phyloP scores from a whole-genome alignment of 2,329 filamentous ascomycete species.

The Chaetomium globosum region DNA sequence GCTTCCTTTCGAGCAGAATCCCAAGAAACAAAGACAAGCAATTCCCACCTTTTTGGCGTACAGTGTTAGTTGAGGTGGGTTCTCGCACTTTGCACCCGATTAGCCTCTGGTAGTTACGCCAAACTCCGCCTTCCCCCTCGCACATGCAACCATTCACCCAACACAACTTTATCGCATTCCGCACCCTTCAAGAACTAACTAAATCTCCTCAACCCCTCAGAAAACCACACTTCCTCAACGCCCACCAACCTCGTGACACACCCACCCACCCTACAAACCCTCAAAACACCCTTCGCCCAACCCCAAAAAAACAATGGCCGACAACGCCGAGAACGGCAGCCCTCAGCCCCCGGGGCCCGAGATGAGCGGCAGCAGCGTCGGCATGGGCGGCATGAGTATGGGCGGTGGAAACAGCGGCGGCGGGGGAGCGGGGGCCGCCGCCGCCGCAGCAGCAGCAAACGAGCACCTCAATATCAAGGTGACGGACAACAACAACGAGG shows the following conservation, averaged over 20 bases:
- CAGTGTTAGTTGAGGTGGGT: conserved; percentile 3
- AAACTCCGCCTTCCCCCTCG: background rate
- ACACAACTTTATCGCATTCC: background rate
- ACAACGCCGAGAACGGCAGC: conserved; percentile 55
- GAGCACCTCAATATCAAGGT: conserved; percentile 99
- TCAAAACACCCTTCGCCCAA: background rate
- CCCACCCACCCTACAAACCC: conserved; percentile 1
- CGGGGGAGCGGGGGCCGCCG: too few relatives aligned
- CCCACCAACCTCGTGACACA: conserved; percentile 7
- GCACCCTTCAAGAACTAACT: background rate
- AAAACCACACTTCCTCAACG: background rate
- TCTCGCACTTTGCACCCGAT: background rate
- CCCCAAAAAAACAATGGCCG: conserved; percentile 48
- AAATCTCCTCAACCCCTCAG: background rate
- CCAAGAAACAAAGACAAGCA: conserved; percentile 2
- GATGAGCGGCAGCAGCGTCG: conserved; percentile 33
- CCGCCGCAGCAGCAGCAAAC: conserved; percentile 49
- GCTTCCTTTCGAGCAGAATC: background rate
- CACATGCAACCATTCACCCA: background rate
- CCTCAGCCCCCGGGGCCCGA: conserved; percentile 47
- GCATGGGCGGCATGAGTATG: conserved; percentile 32
- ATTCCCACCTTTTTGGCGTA: background rate
- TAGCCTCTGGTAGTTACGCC: conserved; percentile 2
- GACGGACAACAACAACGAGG: conserved; percentile 98
- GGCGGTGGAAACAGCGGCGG: too few relatives aligned